These are phyloP conservation scores for Globisporangium mamillatum DNA, from an alignment of 352 stramenopile genomes.

Conservation along the genomic window DNA sequence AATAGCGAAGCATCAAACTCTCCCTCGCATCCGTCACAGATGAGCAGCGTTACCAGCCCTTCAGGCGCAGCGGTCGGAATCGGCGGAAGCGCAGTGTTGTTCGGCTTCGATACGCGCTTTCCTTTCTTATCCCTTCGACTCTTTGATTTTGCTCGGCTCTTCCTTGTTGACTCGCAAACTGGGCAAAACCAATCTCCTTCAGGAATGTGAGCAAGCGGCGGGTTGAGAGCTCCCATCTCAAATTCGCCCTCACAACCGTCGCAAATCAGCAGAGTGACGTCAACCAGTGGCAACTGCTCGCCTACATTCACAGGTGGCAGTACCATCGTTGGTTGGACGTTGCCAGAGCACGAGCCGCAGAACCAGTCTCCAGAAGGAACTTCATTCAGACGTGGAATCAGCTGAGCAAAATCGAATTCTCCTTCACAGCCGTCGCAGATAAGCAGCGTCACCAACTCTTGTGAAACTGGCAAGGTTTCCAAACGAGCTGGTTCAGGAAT, in stretches of 20 bases:
- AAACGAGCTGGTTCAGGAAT: not conserved
- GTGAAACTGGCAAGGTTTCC: not conserved
- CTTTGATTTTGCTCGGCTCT: not conserved
- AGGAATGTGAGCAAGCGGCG: constrained; percentile 41
- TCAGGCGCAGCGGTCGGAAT: not conserved
- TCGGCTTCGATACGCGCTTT: not conserved
- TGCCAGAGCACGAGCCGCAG: constrained; percentile 15
- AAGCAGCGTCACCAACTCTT: constrained; percentile 25
- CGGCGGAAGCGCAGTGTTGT: not conserved
- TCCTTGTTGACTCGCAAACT: constrained; percentile 1
- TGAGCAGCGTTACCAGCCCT: constrained; percentile 37
- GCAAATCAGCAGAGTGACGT: constrained; percentile 57
- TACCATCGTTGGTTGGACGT: not conserved
- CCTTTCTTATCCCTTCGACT: constrained; percentile 4
- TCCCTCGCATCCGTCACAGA: constrained; percentile 70
- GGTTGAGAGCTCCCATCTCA: constrained; percentile 43
- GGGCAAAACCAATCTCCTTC: constrained; percentile 45
- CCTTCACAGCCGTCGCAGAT: constrained; percentile 43
- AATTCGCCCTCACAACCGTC: constrained; percentile 71
- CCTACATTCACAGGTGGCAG: not conserved
- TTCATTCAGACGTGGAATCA: constrained; percentile 21
- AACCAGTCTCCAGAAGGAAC: constrained; percentile 43
- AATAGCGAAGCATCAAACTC: constrained; percentile 55
- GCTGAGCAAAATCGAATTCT: constrained; percentile 28
- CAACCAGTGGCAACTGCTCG: constrained; percentile 5